Evolutionary conservation across 2,329 filamentous ascomycete species (phyloP).

Genomic region (Fusarium circinatum): DNA sequence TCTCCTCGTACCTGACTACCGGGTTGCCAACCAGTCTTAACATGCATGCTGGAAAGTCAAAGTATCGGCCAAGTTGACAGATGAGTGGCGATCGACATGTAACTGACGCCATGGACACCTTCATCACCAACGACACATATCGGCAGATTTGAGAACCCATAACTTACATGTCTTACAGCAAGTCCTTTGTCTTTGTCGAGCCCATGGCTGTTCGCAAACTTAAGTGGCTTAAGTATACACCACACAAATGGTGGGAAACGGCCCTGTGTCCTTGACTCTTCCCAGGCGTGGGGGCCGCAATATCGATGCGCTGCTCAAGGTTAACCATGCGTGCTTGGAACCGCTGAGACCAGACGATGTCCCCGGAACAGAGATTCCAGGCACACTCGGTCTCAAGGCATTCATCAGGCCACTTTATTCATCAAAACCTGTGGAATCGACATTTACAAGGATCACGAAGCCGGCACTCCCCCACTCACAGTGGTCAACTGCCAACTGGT

Average conservation of each 20-base stretch:
- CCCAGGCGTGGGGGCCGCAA: neutral
- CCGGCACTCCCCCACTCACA: neutral
- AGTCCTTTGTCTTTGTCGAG: neutral
- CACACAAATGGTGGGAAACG: neutral
- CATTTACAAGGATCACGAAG: neutral
- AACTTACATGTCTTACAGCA: neutral
- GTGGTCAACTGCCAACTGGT: neutral
- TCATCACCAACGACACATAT: neutral
- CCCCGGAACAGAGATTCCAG: neutral
- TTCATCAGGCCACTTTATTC: constrained; percentile 5
- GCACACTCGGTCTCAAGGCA: neutral
- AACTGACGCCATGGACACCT: neutral
- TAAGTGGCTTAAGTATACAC: neutral
- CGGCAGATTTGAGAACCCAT: neutral
- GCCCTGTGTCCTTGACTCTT: neutral
- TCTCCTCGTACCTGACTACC: neutral
- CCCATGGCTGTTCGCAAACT: neutral
- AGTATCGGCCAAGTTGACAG: neutral
- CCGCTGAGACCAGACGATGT: neutral
- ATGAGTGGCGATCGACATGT: neutral
- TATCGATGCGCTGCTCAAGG: neutral
- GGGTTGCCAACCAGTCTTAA: neutral
- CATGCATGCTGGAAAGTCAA: neutral
- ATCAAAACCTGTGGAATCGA: neutral
- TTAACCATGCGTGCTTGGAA: neutral